Evolutionary conservation across 352 stramenopile species (phyloP).

Genomic region (Globisporangium mamillatum): DNA sequence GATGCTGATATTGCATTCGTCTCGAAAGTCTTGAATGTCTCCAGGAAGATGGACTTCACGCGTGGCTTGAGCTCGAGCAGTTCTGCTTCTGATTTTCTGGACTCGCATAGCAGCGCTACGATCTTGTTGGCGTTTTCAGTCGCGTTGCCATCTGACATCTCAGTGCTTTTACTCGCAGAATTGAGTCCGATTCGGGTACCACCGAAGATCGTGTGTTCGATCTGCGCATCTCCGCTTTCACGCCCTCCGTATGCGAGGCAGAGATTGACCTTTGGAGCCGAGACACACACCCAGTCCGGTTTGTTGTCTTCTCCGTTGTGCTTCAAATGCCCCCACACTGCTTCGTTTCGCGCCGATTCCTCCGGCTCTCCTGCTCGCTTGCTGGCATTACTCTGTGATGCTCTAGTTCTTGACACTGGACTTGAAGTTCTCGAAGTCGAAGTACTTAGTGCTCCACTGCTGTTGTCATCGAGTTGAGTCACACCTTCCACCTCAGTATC

Average conservation of each 20-base stretch:
- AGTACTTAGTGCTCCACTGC: conserved; percentile 1
- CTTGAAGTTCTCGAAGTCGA: conserved; percentile 17
- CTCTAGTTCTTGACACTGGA: conserved; percentile 4
- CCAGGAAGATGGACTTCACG: conserved; percentile 24
- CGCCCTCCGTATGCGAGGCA: conserved; percentile 42
- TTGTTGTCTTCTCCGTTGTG: conserved; percentile 19
- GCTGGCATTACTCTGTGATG: background rate
- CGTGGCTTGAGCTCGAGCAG: conserved; percentile 26
- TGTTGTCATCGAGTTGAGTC: conserved; percentile 3
- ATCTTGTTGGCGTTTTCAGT: conserved; percentile 5
- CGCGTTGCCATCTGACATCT: background rate
- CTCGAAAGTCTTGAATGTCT: conserved; percentile 47
- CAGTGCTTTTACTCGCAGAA: background rate
- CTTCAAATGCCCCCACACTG: conserved; percentile 24
- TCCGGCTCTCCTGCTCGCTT: conserved; percentile 6
- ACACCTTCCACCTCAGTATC: background rate
- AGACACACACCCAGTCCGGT: conserved; percentile 33
- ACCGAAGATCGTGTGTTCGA: conserved; percentile 6
- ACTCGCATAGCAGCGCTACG: conserved; percentile 4
- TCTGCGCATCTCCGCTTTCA: conserved; percentile 19
- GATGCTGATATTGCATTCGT: conserved; percentile 8
- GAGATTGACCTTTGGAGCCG: conserved; percentile 43
- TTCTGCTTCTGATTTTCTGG: conserved; percentile 19
- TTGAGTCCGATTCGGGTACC: conserved; percentile 9
- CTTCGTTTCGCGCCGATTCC: conserved; percentile 11